These are phyloP conservation scores for Cucurbita ficifolia DNA, from an alignment of 306 rosid species.

Conservation along the genomic window DNA sequence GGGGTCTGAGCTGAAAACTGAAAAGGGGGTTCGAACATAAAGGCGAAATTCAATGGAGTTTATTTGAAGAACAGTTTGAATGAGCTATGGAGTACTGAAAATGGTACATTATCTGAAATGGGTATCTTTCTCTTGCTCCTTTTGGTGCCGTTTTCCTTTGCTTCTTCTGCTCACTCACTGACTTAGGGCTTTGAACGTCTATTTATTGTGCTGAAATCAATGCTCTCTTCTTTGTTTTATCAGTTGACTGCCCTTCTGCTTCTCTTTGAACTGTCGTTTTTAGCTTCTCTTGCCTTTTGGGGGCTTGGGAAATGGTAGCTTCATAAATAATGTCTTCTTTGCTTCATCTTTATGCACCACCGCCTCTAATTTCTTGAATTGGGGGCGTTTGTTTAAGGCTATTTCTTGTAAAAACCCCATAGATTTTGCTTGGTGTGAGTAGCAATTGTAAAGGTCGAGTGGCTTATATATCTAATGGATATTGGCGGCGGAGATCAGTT, in stretches of 20 bases:
- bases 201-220: constrained; percentile 73
- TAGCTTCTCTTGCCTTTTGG: constrained; percentile 24
- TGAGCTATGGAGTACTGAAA: constrained; percentile 43
- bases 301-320: constrained; percentile 14
- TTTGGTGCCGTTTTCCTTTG: constrained; percentile 31
- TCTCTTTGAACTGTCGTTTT: constrained; percentile 43
- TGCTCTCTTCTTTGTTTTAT: constrained; percentile 33
- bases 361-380: background rate
- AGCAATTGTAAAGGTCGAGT: background rate
- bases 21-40: constrained; percentile 22
- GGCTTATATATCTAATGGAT: constrained; percentile 29
- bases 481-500: constrained; percentile 55
- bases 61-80: constrained; percentile 28
- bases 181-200: constrained; percentile 72
- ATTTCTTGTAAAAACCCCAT: background rate
- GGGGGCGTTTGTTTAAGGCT: background rate
- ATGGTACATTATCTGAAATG: constrained; percentile 66
- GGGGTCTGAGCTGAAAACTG: constrained; percentile 1
- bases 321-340: constrained; percentile 1
- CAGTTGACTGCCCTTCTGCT: constrained; percentile 32
- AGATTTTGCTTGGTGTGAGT: background rate
- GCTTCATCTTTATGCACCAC: background rate
- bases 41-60: constrained; percentile 29
- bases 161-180: constrained; percentile 47
- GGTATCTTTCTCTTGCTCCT: constrained; percentile 71